Base-by-base conservation (phyloP, 2,329 filamentous ascomycete species). In the Alternaria triticina region DNA sequence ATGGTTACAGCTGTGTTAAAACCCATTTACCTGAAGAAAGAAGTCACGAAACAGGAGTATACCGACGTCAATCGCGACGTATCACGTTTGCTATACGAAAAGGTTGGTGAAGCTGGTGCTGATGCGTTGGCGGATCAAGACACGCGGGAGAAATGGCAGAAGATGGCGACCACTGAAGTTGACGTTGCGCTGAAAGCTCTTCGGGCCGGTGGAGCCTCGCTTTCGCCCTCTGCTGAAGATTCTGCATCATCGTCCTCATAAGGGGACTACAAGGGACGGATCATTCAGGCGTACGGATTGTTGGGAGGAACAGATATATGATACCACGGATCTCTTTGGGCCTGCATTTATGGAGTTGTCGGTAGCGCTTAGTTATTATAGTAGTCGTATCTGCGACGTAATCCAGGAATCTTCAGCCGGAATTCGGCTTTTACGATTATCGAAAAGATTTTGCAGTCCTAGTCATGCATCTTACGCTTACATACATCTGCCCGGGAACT, bases 61-160 rank as follows among this genome's bases (percentile, higher is more conserved):
- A 95, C 93, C 3, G 89, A 89, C 60, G 97, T 98, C 81, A 98
- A 98, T 77, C 90, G 94, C 66, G 90, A 91, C 64, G 90, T 98
- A 33, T 97, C 93, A 45, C 90, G 93, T 61, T 92, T 91, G 82
- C 84, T 99, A 62, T 99, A 99, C 80, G 93, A 89, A 30, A 83
- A 83, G 50, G 85, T 88, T 25, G 85, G 85, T 6, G 84, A 84
- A 62, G 76, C 75, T 62, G 76, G 77, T 17, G 80, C 84, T 40
- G 78, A 80, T 55, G 81, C 80, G 22, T 85, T 96, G 28, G 76
- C 81, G 5, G 87, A 91, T 72, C 86, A 90, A 22, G 87, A 88
- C 27, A 87, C 88, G 59, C 87, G 89, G 61, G 87, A 87, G 67
- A 86, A 86, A 51, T 93, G 93, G 86, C 92, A 96, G 81, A 88